Evolutionary conservation across 129 eudicot species (phyloP).

Genomic region (Centrapalus pauciflorus): DNA sequence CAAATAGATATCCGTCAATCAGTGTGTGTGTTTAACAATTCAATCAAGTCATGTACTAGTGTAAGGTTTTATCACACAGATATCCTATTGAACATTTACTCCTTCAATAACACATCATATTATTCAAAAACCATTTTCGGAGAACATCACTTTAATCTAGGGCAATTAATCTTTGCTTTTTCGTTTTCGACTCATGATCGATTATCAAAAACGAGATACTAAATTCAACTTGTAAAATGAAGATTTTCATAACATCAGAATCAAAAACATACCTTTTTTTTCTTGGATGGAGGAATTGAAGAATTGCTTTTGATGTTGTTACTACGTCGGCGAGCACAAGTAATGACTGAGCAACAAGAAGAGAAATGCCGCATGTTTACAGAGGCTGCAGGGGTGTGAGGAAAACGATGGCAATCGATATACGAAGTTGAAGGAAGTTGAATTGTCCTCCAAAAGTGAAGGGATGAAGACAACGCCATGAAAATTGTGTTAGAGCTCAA

Average conservation of each 20-base stretch:
- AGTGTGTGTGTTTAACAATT: background rate
- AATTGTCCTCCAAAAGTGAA: conserved; percentile 29
- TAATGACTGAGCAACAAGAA: conserved; percentile 34
- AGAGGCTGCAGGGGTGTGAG: conserved; percentile 16
- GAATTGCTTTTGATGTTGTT: conserved; percentile 12
- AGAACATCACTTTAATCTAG: background rate
- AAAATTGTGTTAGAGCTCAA: background rate
- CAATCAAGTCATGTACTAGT: background rate
- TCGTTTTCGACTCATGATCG: background rate
- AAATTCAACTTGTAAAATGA: background rate
- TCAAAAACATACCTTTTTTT: conserved; percentile 37
- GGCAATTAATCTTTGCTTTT: background rate
- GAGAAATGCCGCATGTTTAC: conserved; percentile 6
- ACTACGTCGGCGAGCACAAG: conserved; percentile 62
- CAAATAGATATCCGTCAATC: background rate
- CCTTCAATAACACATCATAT: background rate
- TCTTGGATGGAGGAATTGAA: conserved; percentile 35
- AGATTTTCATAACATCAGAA: background rate
- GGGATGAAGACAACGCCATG: conserved; percentile 48
- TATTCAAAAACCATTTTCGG: background rate
- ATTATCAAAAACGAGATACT: background rate
- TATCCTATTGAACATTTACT: background rate
- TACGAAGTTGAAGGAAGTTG: conserved; percentile 19
- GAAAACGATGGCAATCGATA: conserved; percentile 21
- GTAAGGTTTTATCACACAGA: background rate